Percentiles rank a stretch among this genome's conserved stretches.
phyloP scores from a whole-genome alignment of 371 early-diverging fungal species.

The Mortierella sp. region DNA sequence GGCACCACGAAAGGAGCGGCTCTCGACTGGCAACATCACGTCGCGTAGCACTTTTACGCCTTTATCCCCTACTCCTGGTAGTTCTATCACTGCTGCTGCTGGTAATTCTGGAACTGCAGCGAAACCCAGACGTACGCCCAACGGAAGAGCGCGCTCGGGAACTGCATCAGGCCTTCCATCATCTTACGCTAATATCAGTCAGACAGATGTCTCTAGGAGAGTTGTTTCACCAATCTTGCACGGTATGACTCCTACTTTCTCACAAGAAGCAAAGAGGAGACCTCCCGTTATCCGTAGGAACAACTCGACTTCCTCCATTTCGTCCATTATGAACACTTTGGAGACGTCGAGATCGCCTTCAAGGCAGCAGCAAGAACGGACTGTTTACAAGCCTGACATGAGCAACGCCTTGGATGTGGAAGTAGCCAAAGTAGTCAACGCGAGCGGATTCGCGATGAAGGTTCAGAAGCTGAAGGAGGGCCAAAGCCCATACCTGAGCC shows the following conservation, averaged over 20 bases:
- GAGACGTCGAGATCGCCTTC: constrained; percentile 21
- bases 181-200: constrained; percentile 2
- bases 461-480: constrained; percentile 46
- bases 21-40: constrained; percentile 44
- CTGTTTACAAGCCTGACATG: constrained; percentile 71
- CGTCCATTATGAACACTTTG: constrained; percentile 20
- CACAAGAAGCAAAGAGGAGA: constrained; percentile 41
- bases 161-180: constrained; percentile 20
- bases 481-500: constrained; percentile 14
- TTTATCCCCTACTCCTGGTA: constrained; percentile 32
- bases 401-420: constrained; percentile 77
- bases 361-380: constrained; percentile 45
- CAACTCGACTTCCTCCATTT: constrained; percentile 37
- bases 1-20: constrained; percentile 27
- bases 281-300: constrained; percentile 40
- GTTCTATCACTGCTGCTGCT: not conserved
- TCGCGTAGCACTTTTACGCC: constrained; percentile 26
- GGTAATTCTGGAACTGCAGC: not conserved
- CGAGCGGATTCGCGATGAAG: constrained; percentile 51
- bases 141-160: constrained; percentile 33
- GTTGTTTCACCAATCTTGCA: constrained; percentile 24
- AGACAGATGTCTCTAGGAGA: constrained; percentile 6
- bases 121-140: not conserved
- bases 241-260: constrained; percentile 45
- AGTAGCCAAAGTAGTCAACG: constrained; percentile 78